Percentiles rank a stretch among this genome's conserved stretches.
Evolutionary conservation across 805 yeast species (phyloP).

Genomic region (Wickerhamomyces hampshirensis): DNA sequence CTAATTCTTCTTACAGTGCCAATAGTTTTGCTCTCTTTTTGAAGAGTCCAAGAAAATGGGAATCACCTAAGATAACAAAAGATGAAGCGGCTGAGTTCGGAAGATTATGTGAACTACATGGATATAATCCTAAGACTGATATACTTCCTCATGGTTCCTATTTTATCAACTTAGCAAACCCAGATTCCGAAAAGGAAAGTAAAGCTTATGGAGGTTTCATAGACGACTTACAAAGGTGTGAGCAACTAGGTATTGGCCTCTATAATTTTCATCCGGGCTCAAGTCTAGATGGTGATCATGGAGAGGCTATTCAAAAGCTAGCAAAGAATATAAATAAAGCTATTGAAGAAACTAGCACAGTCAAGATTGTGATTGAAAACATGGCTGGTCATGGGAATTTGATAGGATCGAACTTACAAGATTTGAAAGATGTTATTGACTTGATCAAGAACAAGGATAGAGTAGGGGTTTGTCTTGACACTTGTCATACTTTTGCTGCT

Average conservation of each 20-base stretch:
- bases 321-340: constrained; percentile 82
- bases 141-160: constrained; percentile 94
- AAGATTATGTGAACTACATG: constrained; percentile 52
- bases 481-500: constrained; percentile 95
- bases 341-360: constrained; percentile 65
- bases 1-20: constrained; percentile 34
- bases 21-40: constrained; percentile 88
- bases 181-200: constrained; percentile 71
- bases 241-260: constrained; percentile 72
- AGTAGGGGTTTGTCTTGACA: constrained; percentile 95
- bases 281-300: constrained; percentile 65
- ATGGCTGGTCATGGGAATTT: constrained; percentile 97
- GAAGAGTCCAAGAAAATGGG: constrained; percentile 90
- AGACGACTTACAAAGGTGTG: constrained; percentile 88
- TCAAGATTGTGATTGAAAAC: constrained; percentile 86
- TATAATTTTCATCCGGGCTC: constrained; percentile 96
- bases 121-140: constrained; percentile 72
- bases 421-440: constrained; percentile 68
- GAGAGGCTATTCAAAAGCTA: constrained; percentile 56
- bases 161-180: constrained; percentile 88
- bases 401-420: constrained; percentile 78
- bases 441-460: constrained; percentile 74
- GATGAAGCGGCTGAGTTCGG: constrained; percentile 68
- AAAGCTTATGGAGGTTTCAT: constrained; percentile 74
- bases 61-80: constrained; percentile 65